Base-by-base conservation (phyloP, 352 stramenopile species). In the Phytopythium vexans region DNA sequence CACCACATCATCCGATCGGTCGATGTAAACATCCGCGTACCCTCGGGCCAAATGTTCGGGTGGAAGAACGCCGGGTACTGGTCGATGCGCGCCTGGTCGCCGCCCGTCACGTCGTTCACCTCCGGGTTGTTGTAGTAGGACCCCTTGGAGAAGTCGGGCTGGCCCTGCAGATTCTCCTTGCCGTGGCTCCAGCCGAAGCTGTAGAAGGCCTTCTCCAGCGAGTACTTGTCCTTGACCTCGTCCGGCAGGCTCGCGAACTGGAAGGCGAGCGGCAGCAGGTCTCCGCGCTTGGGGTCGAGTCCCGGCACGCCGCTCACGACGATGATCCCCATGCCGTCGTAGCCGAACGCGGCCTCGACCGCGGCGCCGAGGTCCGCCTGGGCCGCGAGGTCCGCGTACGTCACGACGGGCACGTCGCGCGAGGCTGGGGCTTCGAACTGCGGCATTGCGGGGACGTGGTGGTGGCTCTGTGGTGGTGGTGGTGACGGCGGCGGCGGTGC, bases 61-160 rank as follows among this genome's bases (percentile, higher is more conserved):
- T 96, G 86, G 64, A 91, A 94, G 66, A 98, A 98, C 11, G 88
- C 82, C 52, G 92, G 93, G 71, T 86, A 91, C 54, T 78, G 70
- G 44, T 64, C 47, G 33, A 96, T 87, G 33, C 96, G 69, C 43
- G 80, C 62, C 31, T 93, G 68, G 66, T 97, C 70, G 52, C 75
- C 73, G 49, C 78, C 63, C 5, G 83, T 86, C 11, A 90, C 77
- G 49, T 79, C 65, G 76, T 99, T 97, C 16, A 74, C 77, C 49
- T 98, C 64, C 4, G 95, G 94, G 76, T 99, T 99, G 68, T 97
- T 98, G 74, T 99, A 99, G 67, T 97, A 99, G 51, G 85, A 97
- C 3, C 88, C 96, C 66, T 99, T 99, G 54, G 86, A 87, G 51
- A 85, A 88, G 72, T 99, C 96, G 2, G 93, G 92, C 58, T 92